phyloP scores from a whole-genome alignment of 83 land plant species.

The Thuja plicata region DNA sequence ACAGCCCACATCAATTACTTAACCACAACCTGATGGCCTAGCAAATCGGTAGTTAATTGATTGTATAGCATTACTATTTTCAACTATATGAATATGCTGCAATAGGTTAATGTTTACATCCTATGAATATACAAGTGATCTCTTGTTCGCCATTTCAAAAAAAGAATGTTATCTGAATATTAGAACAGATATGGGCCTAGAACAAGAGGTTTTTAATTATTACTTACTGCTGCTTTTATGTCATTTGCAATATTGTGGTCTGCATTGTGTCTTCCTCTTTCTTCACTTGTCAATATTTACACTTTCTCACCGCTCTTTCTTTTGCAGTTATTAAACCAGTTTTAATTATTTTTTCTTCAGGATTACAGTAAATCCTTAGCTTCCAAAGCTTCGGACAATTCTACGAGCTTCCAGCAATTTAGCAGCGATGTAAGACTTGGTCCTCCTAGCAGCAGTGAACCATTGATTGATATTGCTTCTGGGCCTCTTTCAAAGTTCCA shows the following conservation, averaged over 20 bases:
- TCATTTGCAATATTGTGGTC: neutral
- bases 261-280: neutral
- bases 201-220: neutral
- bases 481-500: slow-evolving; percentile 81
- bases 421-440: slow-evolving; percentile 40
- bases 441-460: slow-evolving; percentile 31
- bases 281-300: neutral
- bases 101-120: neutral
- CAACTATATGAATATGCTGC: neutral
- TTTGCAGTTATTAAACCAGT: neutral
- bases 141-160: neutral
- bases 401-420: neutral
- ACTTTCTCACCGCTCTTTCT: neutral
- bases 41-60: neutral
- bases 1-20: neutral
- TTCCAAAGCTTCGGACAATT: slow-evolving; percentile 7
- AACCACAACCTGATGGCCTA: neutral
- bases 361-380: slow-evolving; percentile 13
- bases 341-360: slow-evolving; percentile 28
- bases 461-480: slow-evolving; percentile 49
- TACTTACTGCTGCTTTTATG: neutral
- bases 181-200: neutral
- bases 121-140: neutral
- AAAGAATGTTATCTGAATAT: neutral
- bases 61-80: neutral